These are phyloP conservation scores for Lactifluus volemus DNA, from an alignment of 768 basidiomycete genomes.

Conservation along the genomic window DNA sequence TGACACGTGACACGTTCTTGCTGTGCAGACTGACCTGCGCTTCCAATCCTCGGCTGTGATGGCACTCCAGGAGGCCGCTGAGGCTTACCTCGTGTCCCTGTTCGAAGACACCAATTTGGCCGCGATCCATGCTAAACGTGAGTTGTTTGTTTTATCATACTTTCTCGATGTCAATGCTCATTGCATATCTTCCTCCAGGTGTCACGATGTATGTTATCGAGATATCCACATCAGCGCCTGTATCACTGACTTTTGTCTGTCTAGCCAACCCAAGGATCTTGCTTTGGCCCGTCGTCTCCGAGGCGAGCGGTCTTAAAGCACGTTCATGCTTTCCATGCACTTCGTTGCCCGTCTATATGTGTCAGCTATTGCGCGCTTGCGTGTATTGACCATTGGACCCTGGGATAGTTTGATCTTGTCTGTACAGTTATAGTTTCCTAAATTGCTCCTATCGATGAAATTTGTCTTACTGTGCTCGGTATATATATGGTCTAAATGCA, in stretches of 20 bases:
- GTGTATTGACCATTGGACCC: constrained; percentile 1
- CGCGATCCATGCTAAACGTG: constrained; percentile 80
- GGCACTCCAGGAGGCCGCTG: constrained; percentile 89
- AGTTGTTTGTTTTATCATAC: background rate
- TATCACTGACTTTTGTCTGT: constrained; percentile 21
- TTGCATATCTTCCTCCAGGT: background rate
- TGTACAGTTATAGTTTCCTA: constrained; percentile 14
- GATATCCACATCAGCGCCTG: background rate
- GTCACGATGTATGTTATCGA: constrained; percentile 19
- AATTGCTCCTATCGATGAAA: constrained; percentile 6
- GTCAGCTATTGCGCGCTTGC: background rate
- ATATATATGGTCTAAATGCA: constrained; percentile 5
- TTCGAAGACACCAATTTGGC: constrained; percentile 90
- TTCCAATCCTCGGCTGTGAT: constrained; percentile 96
- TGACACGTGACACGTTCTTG: background rate
- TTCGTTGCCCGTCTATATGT: background rate
- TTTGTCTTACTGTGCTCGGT: background rate
- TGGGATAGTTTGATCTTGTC: constrained; percentile 5
- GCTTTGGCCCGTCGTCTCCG: constrained; percentile 71
- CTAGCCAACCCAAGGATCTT: constrained; percentile 73
- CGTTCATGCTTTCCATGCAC: background rate
- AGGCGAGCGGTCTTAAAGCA: constrained; percentile 59
- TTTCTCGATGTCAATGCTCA: background rate
- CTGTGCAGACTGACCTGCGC: constrained; percentile 68
- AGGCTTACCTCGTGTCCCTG: constrained; percentile 80